phyloP scores from a whole-genome alignment of 2,329 filamentous ascomycete species.

The Biscogniauxia marginata region DNA sequence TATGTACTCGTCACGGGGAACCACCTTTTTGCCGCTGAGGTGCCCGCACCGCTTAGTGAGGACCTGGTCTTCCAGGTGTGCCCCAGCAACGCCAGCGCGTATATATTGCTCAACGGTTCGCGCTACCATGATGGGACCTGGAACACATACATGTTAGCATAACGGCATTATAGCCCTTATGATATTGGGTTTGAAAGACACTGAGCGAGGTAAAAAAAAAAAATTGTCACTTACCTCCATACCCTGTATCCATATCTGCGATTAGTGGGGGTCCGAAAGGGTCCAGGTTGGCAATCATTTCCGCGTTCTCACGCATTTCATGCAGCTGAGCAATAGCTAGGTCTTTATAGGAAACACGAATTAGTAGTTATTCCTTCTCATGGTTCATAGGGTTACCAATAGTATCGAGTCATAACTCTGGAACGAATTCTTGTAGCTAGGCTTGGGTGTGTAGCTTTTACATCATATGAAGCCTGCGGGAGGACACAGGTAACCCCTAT shows the following conservation, averaged over 20 bases:
- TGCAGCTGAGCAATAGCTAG: slow-evolving; percentile 49
- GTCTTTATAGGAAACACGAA: slow-evolving; percentile 30
- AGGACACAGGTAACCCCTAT: not conserved
- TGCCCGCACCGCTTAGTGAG: slow-evolving; percentile 66
- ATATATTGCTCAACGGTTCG: slow-evolving; percentile 50
- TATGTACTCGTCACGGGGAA: slow-evolving; percentile 48
- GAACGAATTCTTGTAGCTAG: not conserved
- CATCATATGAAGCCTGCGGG: not conserved
- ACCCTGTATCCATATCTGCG: slow-evolving; percentile 54
- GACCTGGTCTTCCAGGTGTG: slow-evolving; percentile 40
- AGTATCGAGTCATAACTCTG: not conserved
- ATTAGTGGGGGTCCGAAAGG: slow-evolving; percentile 47
- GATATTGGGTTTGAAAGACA: too few species aligned
- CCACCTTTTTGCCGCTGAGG: slow-evolving; percentile 59
- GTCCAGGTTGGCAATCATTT: slow-evolving; percentile 52
- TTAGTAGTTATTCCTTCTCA: not conserved
- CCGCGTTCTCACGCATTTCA: slow-evolving; percentile 52
- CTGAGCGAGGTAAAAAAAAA: too few species aligned
- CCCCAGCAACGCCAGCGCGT: slow-evolving; percentile 47
- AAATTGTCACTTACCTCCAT: slow-evolving; percentile 41
- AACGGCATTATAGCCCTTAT: too few species aligned
- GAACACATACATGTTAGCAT: slow-evolving; percentile 8
- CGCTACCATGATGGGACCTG: slow-evolving; percentile 38
- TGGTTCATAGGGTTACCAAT: not conserved
- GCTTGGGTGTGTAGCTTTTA: not conserved